A percentile compares a stretch with the other conserved stretches of the same genome.
Evolutionary conservation across 371 early-diverging fungal species (phyloP).

Genomic region (Nematocida parisii): DNA sequence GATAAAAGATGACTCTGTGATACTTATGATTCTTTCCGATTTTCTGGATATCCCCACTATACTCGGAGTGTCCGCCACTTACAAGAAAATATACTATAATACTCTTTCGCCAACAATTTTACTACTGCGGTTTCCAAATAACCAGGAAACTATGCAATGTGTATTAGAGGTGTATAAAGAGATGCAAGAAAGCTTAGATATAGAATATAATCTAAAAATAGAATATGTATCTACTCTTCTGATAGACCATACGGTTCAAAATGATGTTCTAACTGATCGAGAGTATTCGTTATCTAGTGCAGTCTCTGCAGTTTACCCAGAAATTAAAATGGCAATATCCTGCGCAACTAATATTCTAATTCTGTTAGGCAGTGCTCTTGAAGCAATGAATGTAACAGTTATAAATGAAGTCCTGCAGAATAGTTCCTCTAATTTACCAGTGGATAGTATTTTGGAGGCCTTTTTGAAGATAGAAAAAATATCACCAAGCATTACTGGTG

Average conservation of each 20-base stretch:
- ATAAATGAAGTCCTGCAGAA: not conserved
- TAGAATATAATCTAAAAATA: conserved; percentile 7
- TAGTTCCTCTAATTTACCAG: too few relatives aligned
- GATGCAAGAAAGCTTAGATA: not conserved
- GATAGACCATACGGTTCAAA: not conserved
- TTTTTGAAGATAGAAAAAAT: not conserved
- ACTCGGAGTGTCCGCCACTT: not conserved
- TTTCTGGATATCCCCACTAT: conserved; percentile 27
- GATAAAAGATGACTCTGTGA: not conserved
- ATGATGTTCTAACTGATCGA: not conserved
- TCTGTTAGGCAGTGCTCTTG: not conserved
- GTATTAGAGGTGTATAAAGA: conserved; percentile 11
- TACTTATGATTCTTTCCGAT: conserved; percentile 24
- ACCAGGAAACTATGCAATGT: not conserved
- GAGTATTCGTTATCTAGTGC: not conserved
- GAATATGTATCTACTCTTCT: not conserved
- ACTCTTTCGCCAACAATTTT: conserved; percentile 53
- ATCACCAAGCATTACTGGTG: not conserved
- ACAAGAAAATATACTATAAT: conserved; percentile 34
- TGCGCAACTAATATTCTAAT: not conserved
- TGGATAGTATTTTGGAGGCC: not conserved
- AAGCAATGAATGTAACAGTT: not conserved
- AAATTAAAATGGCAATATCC: not conserved
- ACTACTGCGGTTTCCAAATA: conserved; percentile 24
- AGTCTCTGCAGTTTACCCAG: not conserved